Evolutionary conservation across 441 rosid genomes (phyloP), one percentile per base, ranked within the genome.

Genomic region (Syzygium malaccense): DNA sequence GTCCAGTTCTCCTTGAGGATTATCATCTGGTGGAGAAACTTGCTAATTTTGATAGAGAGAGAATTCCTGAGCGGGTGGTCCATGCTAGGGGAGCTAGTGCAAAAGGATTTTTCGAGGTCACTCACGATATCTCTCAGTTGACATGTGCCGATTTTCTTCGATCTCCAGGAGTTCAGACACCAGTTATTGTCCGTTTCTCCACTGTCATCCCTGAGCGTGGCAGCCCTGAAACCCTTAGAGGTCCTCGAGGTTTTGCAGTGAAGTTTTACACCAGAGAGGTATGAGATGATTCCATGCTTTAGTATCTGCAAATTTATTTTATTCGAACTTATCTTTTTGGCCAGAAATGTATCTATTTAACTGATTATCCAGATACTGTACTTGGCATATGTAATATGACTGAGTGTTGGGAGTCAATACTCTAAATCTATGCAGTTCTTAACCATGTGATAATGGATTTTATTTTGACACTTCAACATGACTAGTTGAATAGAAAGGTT

Each of bases 221-320:
- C 91, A 96, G 99, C 85, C 99, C 98, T 60, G 99, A 98, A 93
- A 98, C 99, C 90, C 92, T 96, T 3, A 93, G 99, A 92, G 99
- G 97, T 85, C 98, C 98, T 89, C 96, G 99, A 86, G 99, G 99
- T 88, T 98, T 98, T 90, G 99, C 99, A 13, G 98, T 97, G 84
- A 98, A 98, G 94, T 98, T 98, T 80, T 98, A 98, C 94, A 96
- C 99, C 83, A 93, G 99, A 93, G 99, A 98, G 99, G 99, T 96
- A 89, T 90, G 88, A 51, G 8, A 5, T 9, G 18, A 6, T 56
- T 25, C 15, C 55, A 25, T 49, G 60, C 9, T 53, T 4, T 55
- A 9, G 71, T 19, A 87, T 48, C 49, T 66, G 87, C 55, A 14
- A 26, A 41, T 48, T 86, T 53, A 11, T 41, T 58, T 32, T 86